Percentiles rank a stretch among this genome's conserved stretches.
These are phyloP conservation scores for Curvularia sp. DNA, from an alignment of 2,329 filamentous ascomycete genomes.

Conservation along the genomic window DNA sequence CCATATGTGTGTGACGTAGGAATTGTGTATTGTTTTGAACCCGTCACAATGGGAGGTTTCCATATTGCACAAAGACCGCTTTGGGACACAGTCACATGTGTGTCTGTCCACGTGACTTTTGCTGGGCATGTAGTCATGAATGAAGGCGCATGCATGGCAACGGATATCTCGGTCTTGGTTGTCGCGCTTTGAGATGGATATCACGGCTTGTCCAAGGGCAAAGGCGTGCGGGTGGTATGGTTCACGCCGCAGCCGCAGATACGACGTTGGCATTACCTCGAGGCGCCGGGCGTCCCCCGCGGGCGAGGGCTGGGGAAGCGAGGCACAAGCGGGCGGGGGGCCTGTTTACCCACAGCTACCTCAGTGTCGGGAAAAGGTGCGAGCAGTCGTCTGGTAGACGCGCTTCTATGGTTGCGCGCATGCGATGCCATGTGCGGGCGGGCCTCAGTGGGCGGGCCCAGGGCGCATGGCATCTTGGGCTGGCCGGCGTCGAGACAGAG, in stretches of 20 bases:
- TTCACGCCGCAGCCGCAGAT: background rate
- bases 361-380: constrained; percentile 11
- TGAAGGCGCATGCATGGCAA: background rate
- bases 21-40: background rate
- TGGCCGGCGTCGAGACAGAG: background rate
- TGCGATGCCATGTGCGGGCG: background rate
- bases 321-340: constrained; percentile 6
- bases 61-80: background rate
- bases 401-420: constrained; percentile 7
- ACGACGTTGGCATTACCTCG: background rate
- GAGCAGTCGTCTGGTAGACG: background rate
- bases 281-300: background rate
- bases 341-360: constrained; percentile 7
- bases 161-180: constrained; percentile 1
- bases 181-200: background rate
- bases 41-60: background rate
- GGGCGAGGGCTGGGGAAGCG: constrained; percentile 8
- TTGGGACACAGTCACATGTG: background rate
- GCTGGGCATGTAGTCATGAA: background rate
- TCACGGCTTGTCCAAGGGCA: constrained; percentile 1
- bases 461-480: background rate
- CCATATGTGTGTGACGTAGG: background rate
- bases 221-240: constrained; percentile 4
- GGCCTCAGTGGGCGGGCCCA: background rate
- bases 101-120: background rate